Conservation (phyloP, 2,329 filamentous ascomycete genomes). For the Calonectria leucothoes region DNA sequence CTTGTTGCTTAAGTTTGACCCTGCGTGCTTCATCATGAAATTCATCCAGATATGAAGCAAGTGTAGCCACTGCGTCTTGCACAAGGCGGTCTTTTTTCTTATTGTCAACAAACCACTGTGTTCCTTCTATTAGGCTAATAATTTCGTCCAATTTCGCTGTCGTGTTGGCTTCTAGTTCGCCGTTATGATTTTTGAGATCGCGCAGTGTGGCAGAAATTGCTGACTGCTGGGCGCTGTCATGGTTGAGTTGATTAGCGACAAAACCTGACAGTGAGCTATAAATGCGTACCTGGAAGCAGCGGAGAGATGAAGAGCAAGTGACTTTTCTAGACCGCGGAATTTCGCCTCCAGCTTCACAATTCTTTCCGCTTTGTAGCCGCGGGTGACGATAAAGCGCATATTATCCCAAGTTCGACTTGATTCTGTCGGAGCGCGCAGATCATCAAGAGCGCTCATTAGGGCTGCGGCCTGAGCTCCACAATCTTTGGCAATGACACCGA, state of each 20-base stretch:
- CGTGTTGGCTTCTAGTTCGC: neutral
- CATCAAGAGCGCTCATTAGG: neutral
- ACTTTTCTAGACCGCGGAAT: neutral
- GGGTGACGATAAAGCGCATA: neutral
- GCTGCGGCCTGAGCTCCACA: neutral
- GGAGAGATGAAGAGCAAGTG: neutral
- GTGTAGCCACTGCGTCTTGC: neutral
- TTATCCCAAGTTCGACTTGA: neutral
- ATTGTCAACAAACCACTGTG: neutral
- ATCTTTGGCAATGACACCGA: neutral
- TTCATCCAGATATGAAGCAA: neutral
- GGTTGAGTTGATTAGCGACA: neutral
- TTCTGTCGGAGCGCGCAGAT: neutral
- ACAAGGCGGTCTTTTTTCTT: neutral
- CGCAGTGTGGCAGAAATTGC: neutral
- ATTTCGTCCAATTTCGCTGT: neutral
- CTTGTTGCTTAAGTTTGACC: neutral
- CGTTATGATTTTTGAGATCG: neutral
- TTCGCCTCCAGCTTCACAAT: neutral
- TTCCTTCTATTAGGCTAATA: neutral
- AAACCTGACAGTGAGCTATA: neutral
- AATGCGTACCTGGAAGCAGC: neutral
- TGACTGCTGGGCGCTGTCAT: neutral
- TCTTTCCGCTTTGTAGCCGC: neutral
- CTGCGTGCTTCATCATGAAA: neutral